These are phyloP conservation scores for Boehmeria nivea DNA, from an alignment of 306 rosid species.

Conservation along the genomic window DNA sequence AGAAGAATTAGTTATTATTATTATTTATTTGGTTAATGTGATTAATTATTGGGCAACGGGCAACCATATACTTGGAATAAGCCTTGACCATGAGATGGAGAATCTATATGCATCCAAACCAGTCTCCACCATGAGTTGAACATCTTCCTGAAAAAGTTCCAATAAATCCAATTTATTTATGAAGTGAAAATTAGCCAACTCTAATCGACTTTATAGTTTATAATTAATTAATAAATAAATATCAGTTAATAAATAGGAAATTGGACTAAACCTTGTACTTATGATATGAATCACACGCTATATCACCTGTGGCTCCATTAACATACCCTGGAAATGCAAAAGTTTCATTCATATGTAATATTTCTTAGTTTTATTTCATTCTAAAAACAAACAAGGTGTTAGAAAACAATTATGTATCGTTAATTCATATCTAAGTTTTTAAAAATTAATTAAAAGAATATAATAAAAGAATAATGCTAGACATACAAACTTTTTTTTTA, in stretches of 20 bases:
- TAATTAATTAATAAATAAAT: background rate
- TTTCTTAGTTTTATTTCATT: too few relatives aligned
- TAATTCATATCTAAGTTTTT: too few relatives aligned
- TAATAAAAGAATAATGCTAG: too few relatives aligned
- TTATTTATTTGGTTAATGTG: too few relatives aligned
- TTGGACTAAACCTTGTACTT: slow-evolving; percentile 56
- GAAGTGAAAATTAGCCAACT: background rate
- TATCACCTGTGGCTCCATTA: slow-evolving; percentile 49
- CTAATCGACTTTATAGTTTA: background rate
- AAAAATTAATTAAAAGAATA: too few relatives aligned
- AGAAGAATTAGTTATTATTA: too few relatives aligned
- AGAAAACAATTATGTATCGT: too few relatives aligned
- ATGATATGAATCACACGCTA: slow-evolving; percentile 60
- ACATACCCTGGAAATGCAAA: slow-evolving; percentile 28
- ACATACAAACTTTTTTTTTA: too few relatives aligned
- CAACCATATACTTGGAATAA: slow-evolving; percentile 53
- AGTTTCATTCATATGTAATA: too few relatives aligned
- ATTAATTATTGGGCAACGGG: too few relatives aligned
- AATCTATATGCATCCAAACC: slow-evolving; percentile 78
- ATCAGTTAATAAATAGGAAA: background rate
- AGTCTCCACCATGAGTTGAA: slow-evolving; percentile 57
- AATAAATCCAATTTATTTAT: background rate
- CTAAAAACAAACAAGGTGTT: too few relatives aligned
- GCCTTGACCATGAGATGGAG: slow-evolving; percentile 86
- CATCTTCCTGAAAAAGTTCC: slow-evolving; percentile 64